Base-by-base conservation (phyloP, 2,329 filamentous ascomycete species). In the Fusarium marasasianum region DNA sequence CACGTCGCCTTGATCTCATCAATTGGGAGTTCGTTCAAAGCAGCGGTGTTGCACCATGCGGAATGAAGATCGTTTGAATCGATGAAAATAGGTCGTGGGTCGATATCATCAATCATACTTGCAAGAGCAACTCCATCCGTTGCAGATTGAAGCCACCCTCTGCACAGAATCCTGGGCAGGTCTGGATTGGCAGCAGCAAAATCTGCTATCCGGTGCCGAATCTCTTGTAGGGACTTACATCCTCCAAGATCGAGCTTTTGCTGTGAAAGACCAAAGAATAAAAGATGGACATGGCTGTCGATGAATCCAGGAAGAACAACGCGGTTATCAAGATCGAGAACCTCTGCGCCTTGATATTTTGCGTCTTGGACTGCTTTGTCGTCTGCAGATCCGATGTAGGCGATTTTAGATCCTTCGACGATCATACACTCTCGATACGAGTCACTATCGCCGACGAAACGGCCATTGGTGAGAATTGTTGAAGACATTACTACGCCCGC, bases 11-110 rank as follows among this genome's bases (percentile, higher is more conserved):
- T 76, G 72, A 84, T 81, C 8, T 83, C 79, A 31, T 84, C 79
- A 0, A 86, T 78, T 0, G 81, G 82, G 37, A 88, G 80, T 67
- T 88, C 87, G 37, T 82, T 74, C 14, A 88, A 74, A 3, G 85
- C 87, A 1, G 85, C 81, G 10, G 80, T 84, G 69, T 84, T 88
- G 70, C 86, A 88, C 87, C 87, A 88, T 1, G 83, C 82, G 0
- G 85, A 87, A 71, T 88, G 87, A 33, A 88, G 75, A 63, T 88
- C 86, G 38, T 86, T 86, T 0, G 86, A 83, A 45, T 88, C 86
- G 35, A 89, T 84, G 53, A 84, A 88, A 22, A 89, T 86, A 2
- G 87, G 86, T 22, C 86, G 79, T 0, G 83, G 77, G 62, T 88
- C 86, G 3, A 88, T 67, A 61, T 86, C 86, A 55, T 88, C 86